Conservation (phyloP, 2,329 filamentous ascomycete species). For the Talaromyces piceae region DNA sequence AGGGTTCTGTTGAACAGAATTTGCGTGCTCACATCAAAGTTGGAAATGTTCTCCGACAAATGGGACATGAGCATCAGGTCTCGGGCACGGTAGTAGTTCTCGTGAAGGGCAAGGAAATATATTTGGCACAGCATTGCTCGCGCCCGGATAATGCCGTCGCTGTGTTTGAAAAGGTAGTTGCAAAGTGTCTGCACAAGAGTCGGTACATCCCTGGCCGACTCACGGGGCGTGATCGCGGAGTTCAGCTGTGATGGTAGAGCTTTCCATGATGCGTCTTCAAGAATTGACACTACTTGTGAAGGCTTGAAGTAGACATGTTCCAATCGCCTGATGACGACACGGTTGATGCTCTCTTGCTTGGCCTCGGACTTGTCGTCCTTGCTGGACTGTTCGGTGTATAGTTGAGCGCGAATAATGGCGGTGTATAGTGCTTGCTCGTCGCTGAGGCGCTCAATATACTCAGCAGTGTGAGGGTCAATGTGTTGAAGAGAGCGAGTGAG, state of each 20-base stretch:
- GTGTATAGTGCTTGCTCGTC: slow-evolving; percentile 90
- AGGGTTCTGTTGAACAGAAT: slow-evolving; percentile 98
- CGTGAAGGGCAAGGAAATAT: slow-evolving; percentile 94
- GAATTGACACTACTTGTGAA: slow-evolving; percentile 80
- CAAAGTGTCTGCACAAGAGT: slow-evolving; percentile 75
- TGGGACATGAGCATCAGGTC: slow-evolving; percentile 99
- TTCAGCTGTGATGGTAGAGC: slow-evolving; percentile 61
- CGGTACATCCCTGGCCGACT: slow-evolving; percentile 59
- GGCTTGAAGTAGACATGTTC: slow-evolving; percentile 99
- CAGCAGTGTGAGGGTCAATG: slow-evolving; percentile 96
- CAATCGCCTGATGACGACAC: slow-evolving; percentile 83
- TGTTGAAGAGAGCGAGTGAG: slow-evolving; percentile 93
- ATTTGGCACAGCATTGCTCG: slow-evolving; percentile 98
- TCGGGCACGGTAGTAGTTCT: slow-evolving; percentile 94
- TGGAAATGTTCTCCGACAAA: slow-evolving; percentile 91
- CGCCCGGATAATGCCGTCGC: slow-evolving; percentile 91
- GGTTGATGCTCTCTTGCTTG: slow-evolving; percentile 81
- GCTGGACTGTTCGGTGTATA: slow-evolving; percentile 79
- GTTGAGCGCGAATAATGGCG: slow-evolving; percentile 76
- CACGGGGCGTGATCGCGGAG: slow-evolving; percentile 73
- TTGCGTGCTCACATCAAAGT: slow-evolving; percentile 94
- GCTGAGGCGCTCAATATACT: slow-evolving; percentile 91
- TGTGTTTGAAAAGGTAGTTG: slow-evolving; percentile 90
- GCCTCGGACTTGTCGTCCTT: slow-evolving; percentile 63
- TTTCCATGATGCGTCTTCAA: slow-evolving; percentile 94